A percentile compares a stretch with the other conserved stretches of the same genome.
Conservation (phyloP, 805 yeast species). For the Metschnikowia rubicola region DNA sequence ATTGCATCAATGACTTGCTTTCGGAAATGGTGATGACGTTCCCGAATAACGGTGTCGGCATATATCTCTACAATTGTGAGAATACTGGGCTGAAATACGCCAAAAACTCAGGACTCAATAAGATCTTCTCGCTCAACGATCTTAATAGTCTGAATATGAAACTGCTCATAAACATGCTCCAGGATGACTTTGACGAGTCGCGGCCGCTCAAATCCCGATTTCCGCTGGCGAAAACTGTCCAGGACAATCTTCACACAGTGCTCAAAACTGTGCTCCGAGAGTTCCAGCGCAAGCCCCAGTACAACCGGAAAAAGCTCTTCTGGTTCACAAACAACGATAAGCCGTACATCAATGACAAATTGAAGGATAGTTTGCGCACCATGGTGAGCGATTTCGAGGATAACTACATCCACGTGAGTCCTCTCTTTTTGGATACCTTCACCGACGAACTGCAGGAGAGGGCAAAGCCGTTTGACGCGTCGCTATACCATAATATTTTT, state of each 20-base stretch:
- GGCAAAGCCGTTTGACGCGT: constrained; percentile 30
- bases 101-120: constrained; percentile 41
- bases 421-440: constrained; percentile 49
- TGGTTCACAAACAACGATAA: constrained; percentile 72
- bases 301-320: constrained; percentile 57
- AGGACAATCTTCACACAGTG: constrained; percentile 33
- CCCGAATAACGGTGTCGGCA: constrained; percentile 73
- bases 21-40: constrained; percentile 60
- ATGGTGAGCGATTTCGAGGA: constrained; percentile 60
- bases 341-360: constrained; percentile 50
- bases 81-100: constrained; percentile 25
- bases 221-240: constrained; percentile 14
- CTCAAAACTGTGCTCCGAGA: constrained; percentile 55
- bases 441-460: constrained; percentile 8
- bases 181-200: constrained; percentile 33
- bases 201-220: constrained; percentile 12
- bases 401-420: constrained; percentile 51
- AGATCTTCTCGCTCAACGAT: constrained; percentile 50
- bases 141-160: constrained; percentile 59
- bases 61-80: constrained; percentile 55
- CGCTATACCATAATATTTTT: constrained; percentile 54
- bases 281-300: constrained; percentile 43
- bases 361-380: constrained; percentile 49
- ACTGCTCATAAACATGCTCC: constrained; percentile 45
- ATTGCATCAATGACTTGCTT: constrained; percentile 58